phyloP scores from a whole-genome alignment of 2,329 filamentous ascomycete species.

The Colletotrichum musae region DNA sequence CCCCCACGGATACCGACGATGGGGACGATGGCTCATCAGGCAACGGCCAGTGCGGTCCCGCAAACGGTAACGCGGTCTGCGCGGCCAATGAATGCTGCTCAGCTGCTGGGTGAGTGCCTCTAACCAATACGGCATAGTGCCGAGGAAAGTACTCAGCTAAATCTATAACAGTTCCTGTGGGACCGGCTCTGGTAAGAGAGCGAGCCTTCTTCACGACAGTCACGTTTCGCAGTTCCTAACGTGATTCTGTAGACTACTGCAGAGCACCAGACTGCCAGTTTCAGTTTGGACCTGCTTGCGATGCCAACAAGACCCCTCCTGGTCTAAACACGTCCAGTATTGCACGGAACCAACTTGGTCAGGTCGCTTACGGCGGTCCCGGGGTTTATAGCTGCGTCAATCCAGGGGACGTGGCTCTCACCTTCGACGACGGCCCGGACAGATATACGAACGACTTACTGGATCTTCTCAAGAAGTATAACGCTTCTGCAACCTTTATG shows the following conservation, averaged over 20 bases:
- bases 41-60: conserved; percentile 61
- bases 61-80: conserved; percentile 44
- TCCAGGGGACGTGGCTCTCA: conserved; percentile 57
- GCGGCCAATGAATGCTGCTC: conserved; percentile 48
- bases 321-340: conserved; percentile 67
- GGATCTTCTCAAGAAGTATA: conserved; percentile 51
- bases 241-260: conserved; percentile 55
- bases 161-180: conserved; percentile 24
- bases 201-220: neutral
- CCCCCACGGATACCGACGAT: conserved; percentile 5
- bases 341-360: conserved; percentile 62
- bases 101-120: conserved; percentile 43
- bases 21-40: conserved; percentile 20
- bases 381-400: conserved; percentile 37
- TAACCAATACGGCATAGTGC: conserved; percentile 45
- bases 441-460: conserved; percentile 59
- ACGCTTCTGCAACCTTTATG: conserved; percentile 58
- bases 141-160: conserved; percentile 41
- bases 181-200: conserved; percentile 23
- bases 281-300: conserved; percentile 66
- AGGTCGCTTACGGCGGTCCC: conserved; percentile 63
- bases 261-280: conserved; percentile 69
- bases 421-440: conserved; percentile 64
- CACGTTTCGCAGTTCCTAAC: neutral
- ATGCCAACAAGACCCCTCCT: conserved; percentile 62